These are phyloP conservation scores for Fusarium pseudograminearum DNA, from an alignment of 2,329 filamentous ascomycete genomes.

Conservation along the genomic window DNA sequence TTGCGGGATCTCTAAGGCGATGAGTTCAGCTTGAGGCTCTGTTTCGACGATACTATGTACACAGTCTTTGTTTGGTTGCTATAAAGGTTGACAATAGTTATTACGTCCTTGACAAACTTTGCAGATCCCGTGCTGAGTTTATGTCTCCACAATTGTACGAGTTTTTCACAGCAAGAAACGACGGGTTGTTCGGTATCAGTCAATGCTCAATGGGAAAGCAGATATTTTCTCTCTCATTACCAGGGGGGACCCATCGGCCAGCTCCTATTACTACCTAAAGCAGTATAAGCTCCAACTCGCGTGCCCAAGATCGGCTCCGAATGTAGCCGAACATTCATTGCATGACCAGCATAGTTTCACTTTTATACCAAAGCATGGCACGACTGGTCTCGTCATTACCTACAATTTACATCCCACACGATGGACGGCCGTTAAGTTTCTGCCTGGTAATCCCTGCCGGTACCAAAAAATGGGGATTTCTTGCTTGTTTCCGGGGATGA, in stretches of 20 bases:
- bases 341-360: slow-evolving; percentile 4
- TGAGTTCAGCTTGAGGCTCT: slow-evolving; percentile 4
- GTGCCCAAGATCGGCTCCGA: not conserved
- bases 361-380: not conserved
- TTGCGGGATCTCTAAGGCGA: not conserved
- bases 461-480: not conserved
- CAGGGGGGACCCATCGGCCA: slow-evolving; percentile 1
- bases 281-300: slow-evolving; percentile 7
- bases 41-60: not conserved
- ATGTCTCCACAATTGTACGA: slow-evolving; percentile 8
- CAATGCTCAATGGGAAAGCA: not conserved
- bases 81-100: not conserved
- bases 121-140: not conserved
- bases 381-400: not conserved
- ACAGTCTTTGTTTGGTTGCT: not conserved
- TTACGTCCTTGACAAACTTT: not conserved
- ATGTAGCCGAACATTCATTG: not conserved
- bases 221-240: slow-evolving; percentile 5
- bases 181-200: not conserved
- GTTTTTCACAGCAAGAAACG: slow-evolving; percentile 1
- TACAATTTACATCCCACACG: not conserved
- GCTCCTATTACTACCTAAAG: not conserved
- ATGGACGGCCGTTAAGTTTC: slow-evolving; percentile 4
- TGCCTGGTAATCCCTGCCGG: slow-evolving; percentile 14
- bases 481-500: slow-evolving; percentile 14